A percentile compares a stretch with the other conserved stretches of the same genome.
phyloP scores from a whole-genome alignment of 75 land plant species.

The Cupressus sempervirens region DNA sequence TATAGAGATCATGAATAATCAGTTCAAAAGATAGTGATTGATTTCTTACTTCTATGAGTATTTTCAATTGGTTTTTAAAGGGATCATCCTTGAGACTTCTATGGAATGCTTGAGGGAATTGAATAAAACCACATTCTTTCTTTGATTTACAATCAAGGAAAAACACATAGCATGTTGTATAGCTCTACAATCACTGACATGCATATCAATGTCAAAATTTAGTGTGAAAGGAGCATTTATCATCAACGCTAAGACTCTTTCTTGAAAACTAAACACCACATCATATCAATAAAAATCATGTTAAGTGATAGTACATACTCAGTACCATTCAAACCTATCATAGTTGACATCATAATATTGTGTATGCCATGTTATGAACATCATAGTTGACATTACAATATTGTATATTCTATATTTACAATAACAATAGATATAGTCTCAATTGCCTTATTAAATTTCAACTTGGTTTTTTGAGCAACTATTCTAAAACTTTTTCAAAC shows the following conservation, averaged over 20 bases:
- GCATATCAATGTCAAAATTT: constrained; percentile 53
- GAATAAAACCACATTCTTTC: constrained; percentile 23
- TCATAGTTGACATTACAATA: background rate
- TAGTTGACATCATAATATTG: background rate
- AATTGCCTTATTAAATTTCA: too few species aligned
- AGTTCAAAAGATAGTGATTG: background rate
- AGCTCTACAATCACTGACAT: constrained; percentile 19
- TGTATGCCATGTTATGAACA: too few species aligned
- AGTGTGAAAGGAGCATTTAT: constrained; percentile 52
- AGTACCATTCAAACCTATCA: background rate
- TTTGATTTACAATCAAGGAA: constrained; percentile 17
- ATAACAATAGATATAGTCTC: background rate
- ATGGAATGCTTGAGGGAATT: constrained; percentile 34
- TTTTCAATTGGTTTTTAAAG: background rate
- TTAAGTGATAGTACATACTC: background rate
- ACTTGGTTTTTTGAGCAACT: background rate
- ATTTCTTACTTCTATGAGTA: background rate
- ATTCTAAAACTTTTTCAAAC: background rate
- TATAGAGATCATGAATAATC: background rate
- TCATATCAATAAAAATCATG: background rate
- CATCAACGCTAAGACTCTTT: constrained; percentile 42
- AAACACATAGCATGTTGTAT: constrained; percentile 35
- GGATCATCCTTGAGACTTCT: constrained; percentile 4
- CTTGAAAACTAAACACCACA: constrained; percentile 14
- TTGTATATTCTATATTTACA: background rate